Evolutionary conservation across 2,329 filamentous ascomycete species (phyloP).

Genomic region (Fusarium drepaniforme): DNA sequence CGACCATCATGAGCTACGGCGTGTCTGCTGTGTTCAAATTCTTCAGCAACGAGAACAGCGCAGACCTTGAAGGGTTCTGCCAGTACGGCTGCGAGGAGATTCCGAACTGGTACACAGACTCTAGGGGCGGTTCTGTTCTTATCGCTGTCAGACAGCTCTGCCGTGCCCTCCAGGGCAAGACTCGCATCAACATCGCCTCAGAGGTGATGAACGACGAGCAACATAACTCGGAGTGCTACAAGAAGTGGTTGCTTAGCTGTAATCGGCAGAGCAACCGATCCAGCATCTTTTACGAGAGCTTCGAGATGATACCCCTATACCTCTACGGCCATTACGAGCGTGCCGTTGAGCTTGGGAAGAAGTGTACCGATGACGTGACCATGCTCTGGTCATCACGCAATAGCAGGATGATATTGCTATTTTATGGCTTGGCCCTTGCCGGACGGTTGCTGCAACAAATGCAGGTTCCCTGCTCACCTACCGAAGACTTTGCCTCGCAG

Average conservation of each 20-base stretch:
- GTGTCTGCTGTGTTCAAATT: slow-evolving; percentile 75
- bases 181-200: slow-evolving; percentile 60
- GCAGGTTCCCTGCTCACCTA: slow-evolving; percentile 58
- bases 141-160: slow-evolving; percentile 74
- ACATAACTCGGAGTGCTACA: slow-evolving; percentile 71
- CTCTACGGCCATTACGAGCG: slow-evolving; percentile 73
- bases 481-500: slow-evolving; percentile 58
- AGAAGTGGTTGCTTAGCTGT: slow-evolving; percentile 66
- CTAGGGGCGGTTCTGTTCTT: slow-evolving; percentile 77
- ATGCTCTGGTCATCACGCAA: slow-evolving; percentile 72
- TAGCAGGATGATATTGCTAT: slow-evolving; percentile 68
- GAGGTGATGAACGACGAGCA: slow-evolving; percentile 76
- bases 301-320: slow-evolving; percentile 73
- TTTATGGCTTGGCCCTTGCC: slow-evolving; percentile 69
- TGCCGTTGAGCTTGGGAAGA: slow-evolving; percentile 68
- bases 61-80: slow-evolving; percentile 78
- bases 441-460: slow-evolving; percentile 63
- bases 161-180: slow-evolving; percentile 82
- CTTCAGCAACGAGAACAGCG: slow-evolving; percentile 76
- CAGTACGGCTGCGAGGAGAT: slow-evolving; percentile 81
- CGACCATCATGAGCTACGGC: slow-evolving; percentile 79
- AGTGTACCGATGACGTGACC: slow-evolving; percentile 59
- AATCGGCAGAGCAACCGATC: slow-evolving; percentile 73
- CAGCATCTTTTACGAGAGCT: slow-evolving; percentile 75
- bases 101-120: slow-evolving; percentile 77